phyloP scores from a whole-genome alignment of 1,284 basidiomycete species.

The Rhodotorula sp. region DNA sequence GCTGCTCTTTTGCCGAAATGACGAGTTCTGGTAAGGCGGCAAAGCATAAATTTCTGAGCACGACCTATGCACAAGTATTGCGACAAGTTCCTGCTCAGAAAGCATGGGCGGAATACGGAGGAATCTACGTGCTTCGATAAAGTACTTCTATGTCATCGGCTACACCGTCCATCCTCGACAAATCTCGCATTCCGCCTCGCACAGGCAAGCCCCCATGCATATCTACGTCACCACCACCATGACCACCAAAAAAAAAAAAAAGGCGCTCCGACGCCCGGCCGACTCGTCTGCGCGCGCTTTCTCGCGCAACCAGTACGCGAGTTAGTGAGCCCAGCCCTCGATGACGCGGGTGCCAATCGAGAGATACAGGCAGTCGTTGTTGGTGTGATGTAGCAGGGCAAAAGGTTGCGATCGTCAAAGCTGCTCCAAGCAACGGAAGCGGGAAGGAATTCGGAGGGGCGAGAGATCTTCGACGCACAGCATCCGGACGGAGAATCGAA shows the following conservation, averaged over 20 bases:
- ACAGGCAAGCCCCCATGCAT: no score
- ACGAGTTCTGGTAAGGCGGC: no score
- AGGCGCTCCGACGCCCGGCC: background rate
- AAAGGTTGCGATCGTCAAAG: no score
- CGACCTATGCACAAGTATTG: no score
- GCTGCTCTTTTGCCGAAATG: no score
- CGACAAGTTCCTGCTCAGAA: no score
- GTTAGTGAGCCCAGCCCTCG: constrained; percentile 12
- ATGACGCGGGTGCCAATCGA: constrained; percentile 5
- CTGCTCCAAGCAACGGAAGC: background rate
- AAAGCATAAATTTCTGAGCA: no score
- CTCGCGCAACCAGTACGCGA: constrained; percentile 4
- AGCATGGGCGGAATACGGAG: no score
- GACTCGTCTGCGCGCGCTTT: background rate
- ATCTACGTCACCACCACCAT: background rate
- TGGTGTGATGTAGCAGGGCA: background rate
- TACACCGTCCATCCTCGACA: no score
- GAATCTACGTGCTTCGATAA: no score
- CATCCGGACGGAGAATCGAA: background rate
- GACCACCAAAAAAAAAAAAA: background rate
- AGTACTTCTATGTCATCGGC: no score
- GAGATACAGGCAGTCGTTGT: constrained; percentile 11
- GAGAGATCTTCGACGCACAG: background rate
- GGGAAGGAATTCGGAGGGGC: background rate
- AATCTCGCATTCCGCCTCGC: no score